Evolutionary conservation across 495 filamentous ascomycete genomes (phyloP).

Genomic region (Letharia columbiana): DNA sequence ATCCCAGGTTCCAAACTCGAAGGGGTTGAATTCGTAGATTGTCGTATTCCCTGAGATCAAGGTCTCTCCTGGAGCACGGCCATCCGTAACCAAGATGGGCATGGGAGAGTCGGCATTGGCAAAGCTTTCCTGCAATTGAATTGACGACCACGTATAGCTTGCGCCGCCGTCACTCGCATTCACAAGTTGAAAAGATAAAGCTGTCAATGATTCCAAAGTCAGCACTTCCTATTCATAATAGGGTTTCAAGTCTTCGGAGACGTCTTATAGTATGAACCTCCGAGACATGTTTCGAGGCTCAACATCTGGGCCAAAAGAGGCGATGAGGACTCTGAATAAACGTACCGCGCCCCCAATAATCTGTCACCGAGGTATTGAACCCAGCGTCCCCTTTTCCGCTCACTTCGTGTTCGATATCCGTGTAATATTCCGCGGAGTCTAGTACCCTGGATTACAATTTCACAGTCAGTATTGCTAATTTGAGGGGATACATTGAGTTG

Average conservation of each 20-base stretch:
- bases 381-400: constrained; percentile 58
- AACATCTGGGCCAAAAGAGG: constrained; percentile 31
- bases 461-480: not conserved
- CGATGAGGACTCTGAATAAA: constrained; percentile 9
- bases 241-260: not conserved
- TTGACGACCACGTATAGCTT: constrained; percentile 79
- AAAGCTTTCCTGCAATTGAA: constrained; percentile 61
- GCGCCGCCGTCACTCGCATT: constrained; percentile 69
- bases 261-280: not conserved
- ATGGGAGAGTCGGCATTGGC: constrained; percentile 63
- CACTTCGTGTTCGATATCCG: constrained; percentile 53
- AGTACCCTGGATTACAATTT: constrained; percentile 40
- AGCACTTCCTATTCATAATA: not conserved
- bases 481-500: too few relatives aligned
- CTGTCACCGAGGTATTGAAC: constrained; percentile 70
- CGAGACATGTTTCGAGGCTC: not conserved
- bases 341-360: constrained; percentile 57
- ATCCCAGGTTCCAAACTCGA: constrained; percentile 78
- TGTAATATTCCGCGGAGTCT: constrained; percentile 56
- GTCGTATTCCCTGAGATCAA: constrained; percentile 70
- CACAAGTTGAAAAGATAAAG: constrained; percentile 75
- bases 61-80: constrained; percentile 54
- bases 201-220: constrained; percentile 35
- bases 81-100: constrained; percentile 74
- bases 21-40: constrained; percentile 80